Percentiles rank a stretch among this genome's conserved stretches.
Evolutionary conservation across 768 basidiomycete species (phyloP).

Genomic region (Russula sp.): DNA sequence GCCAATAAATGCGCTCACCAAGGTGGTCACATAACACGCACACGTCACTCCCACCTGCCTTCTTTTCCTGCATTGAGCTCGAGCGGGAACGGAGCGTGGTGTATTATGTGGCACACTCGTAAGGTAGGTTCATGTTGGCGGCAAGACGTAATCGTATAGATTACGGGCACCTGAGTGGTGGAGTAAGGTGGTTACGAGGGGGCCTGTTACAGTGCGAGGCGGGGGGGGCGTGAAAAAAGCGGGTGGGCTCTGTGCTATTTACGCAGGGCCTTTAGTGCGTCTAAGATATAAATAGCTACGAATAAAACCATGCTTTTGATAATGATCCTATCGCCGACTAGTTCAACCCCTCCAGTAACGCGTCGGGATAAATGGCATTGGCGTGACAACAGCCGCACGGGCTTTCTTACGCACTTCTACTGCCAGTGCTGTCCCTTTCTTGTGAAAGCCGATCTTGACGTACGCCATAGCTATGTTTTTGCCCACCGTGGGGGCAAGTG

Average conservation of each 20-base stretch:
- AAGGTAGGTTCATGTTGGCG: too few species aligned
- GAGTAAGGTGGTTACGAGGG: background rate
- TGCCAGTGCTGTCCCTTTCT: constrained; percentile 80
- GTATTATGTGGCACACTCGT: too few species aligned
- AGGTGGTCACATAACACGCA: background rate
- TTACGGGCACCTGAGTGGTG: background rate
- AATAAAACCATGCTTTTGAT: background rate
- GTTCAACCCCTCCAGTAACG: constrained; percentile 67
- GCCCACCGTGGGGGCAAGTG: constrained; percentile 72
- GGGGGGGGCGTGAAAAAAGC: background rate
- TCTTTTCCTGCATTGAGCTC: background rate
- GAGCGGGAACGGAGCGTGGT: background rate
- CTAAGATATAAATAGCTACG: background rate
- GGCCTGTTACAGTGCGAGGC: background rate
- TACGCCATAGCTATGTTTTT: constrained; percentile 98
- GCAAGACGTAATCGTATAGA: too few species aligned
- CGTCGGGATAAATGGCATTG: constrained; percentile 85
- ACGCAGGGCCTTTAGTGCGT: background rate
- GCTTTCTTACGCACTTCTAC: constrained; percentile 82
- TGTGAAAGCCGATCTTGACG: constrained; percentile 73
- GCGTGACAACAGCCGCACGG: constrained; percentile 63
- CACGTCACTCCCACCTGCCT: too few species aligned
- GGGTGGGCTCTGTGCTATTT: background rate
- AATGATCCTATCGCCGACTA: background rate
- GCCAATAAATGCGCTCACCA: background rate